Conservation (phyloP, 345 rosid genomes). For the Brassica rapa region DNA sequence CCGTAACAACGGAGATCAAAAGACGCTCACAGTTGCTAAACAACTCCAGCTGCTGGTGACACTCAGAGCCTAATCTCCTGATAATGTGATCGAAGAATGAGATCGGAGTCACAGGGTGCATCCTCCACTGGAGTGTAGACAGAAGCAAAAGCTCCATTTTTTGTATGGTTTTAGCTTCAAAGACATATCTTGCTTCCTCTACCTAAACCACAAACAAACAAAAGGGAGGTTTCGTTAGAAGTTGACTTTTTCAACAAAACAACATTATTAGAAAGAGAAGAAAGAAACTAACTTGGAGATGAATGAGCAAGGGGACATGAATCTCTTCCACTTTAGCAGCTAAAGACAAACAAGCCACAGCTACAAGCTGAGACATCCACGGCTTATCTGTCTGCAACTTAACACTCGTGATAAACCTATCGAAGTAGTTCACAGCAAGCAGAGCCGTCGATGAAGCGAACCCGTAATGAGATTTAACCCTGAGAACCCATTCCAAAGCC, state of each 20-base stretch:
- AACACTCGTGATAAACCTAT: slow-evolving; percentile 65
- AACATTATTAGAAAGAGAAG: slow-evolving; percentile 2
- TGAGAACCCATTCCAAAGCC: slow-evolving; percentile 73
- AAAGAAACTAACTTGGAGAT: slow-evolving; percentile 67
- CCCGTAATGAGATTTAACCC: slow-evolving; percentile 61
- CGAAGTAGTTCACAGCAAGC: slow-evolving; percentile 88
- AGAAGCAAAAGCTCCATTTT: slow-evolving; percentile 92
- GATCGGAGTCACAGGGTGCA: slow-evolving; percentile 89
- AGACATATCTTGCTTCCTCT: slow-evolving; percentile 66
- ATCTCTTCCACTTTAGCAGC: slow-evolving; percentile 95
- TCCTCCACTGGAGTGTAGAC: slow-evolving; percentile 80
- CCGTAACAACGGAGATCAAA: slow-evolving; percentile 73
- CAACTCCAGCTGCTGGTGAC: slow-evolving; percentile 60
- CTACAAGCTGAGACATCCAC: slow-evolving; percentile 90
- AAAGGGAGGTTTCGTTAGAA: not conserved
- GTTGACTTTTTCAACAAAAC: slow-evolving; percentile 21
- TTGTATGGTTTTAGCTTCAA: slow-evolving; percentile 82
- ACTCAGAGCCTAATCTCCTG: slow-evolving; percentile 64
- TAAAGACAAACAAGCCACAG: slow-evolving; percentile 84
- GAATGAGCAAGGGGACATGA: slow-evolving; percentile 73
- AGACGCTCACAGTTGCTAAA: slow-evolving; percentile 65
- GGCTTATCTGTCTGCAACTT: slow-evolving; percentile 70
- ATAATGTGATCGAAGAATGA: slow-evolving; percentile 75
- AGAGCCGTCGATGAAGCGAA: slow-evolving; percentile 66
- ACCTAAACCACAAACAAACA: slow-evolving; percentile 47